These are phyloP conservation scores for Plasmopara viticola DNA, from an alignment of 352 stramenopile species.

Conservation along the genomic window DNA sequence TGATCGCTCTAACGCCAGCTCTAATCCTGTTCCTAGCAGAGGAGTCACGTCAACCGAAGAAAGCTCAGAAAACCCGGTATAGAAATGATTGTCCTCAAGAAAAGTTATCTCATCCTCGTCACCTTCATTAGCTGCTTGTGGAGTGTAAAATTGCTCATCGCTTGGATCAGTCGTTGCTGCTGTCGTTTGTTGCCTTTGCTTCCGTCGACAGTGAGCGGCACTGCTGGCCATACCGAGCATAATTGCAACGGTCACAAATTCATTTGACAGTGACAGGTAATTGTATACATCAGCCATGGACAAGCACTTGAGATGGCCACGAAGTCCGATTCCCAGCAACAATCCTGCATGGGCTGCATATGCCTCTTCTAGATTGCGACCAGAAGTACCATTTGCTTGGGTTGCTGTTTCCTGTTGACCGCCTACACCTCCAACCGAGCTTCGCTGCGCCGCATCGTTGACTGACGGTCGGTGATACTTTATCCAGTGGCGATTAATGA, in stretches of 20 bases:
- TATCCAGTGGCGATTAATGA: slow-evolving; percentile 96
- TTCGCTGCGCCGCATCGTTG: slow-evolving; percentile 16
- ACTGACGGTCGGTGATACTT: slow-evolving; percentile 92
- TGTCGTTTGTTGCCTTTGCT: slow-evolving; percentile 22
- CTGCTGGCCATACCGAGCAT: slow-evolving; percentile 96
- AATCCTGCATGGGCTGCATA: slow-evolving; percentile 92
- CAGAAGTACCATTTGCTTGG: slow-evolving; percentile 16
- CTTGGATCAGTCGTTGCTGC: slow-evolving; percentile 3
- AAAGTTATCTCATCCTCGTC: slow-evolving; percentile 13
- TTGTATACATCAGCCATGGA: slow-evolving; percentile 98
- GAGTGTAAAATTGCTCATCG: slow-evolving; percentile 1
- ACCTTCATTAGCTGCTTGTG: slow-evolving; percentile 6
- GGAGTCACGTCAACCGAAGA: slow-evolving; percentile 25
- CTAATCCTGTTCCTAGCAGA: slow-evolving; percentile 36
- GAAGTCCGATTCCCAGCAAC: slow-evolving; percentile 92
- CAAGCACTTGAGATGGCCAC: slow-evolving; percentile 91
- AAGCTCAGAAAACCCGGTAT: slow-evolving; percentile 21
- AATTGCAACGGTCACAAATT: slow-evolving; percentile 94
- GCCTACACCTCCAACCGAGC: slow-evolving; percentile 5
- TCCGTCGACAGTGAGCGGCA: slow-evolving; percentile 80
- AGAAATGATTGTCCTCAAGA: slow-evolving; percentile 17
- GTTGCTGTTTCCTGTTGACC: slow-evolving; percentile 11
- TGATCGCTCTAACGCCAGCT: slow-evolving; percentile 74
- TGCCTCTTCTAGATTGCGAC: slow-evolving; percentile 59
- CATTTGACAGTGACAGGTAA: slow-evolving; percentile 94